These are phyloP conservation scores for Geosmithia putterillii DNA, from an alignment of 2,329 filamentous ascomycete species.

Conservation along the genomic window DNA sequence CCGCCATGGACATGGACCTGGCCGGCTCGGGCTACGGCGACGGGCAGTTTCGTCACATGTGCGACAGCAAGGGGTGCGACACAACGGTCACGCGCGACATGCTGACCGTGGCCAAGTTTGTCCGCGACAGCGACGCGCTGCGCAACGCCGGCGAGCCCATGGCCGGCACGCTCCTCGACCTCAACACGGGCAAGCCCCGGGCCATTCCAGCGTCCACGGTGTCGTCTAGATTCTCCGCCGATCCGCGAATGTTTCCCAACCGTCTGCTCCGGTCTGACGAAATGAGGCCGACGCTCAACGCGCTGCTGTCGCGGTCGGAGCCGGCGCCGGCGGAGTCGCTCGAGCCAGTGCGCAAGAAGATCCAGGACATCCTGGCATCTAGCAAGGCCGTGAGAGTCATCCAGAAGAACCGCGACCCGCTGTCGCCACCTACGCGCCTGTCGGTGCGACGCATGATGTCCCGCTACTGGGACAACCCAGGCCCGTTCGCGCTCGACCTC, in stretches of 20 bases:
- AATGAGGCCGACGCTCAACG: too few relatives aligned
- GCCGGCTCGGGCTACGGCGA: constrained; percentile 41
- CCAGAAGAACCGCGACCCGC: too few relatives aligned
- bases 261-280: background rate
- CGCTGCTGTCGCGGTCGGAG: too few relatives aligned
- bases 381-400: background rate
- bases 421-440: background rate
- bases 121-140: background rate
- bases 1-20: constrained; percentile 7
- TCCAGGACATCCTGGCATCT: background rate
- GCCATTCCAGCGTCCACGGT: too few relatives aligned
- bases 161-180: constrained; percentile 54
- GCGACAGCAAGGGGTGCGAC: constrained; percentile 42
- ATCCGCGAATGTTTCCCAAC: background rate
- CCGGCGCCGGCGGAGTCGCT: background rate
- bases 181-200: constrained; percentile 34
- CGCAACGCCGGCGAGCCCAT: constrained; percentile 34
- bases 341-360: background rate
- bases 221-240: background rate
- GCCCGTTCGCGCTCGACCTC: constrained; percentile 52
- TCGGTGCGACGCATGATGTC: constrained; percentile 55
- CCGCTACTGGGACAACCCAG: constrained; percentile 57
- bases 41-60: constrained; percentile 34
- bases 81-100: constrained; percentile 40
- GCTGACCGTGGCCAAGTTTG: constrained; percentile 50